These are phyloP conservation scores for Baudoinia panamericana DNA, from an alignment of 495 filamentous ascomycete species.

Conservation along the genomic window DNA sequence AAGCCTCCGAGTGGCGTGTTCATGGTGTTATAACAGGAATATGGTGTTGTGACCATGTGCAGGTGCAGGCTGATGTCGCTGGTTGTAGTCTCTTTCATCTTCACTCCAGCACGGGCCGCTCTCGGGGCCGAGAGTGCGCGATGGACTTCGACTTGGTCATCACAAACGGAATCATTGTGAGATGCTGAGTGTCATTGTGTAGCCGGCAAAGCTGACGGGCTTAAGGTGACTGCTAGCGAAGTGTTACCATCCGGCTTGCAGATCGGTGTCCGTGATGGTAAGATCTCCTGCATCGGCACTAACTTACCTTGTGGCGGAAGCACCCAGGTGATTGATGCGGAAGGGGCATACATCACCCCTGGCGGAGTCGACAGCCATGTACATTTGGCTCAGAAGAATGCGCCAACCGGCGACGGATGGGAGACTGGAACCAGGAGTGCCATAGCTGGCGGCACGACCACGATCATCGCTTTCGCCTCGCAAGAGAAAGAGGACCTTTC, in stretches of 20 bases:
- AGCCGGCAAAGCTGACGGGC: not conserved
- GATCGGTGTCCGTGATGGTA: conserved; percentile 41
- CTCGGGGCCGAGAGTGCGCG: no score
- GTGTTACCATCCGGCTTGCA: conserved; percentile 26
- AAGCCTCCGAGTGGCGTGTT: no score
- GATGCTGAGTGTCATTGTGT: not conserved
- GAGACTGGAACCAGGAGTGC: conserved; percentile 45
- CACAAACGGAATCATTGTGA: conserved; percentile 17
- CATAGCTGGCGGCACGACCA: conserved; percentile 48
- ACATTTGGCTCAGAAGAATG: conserved; percentile 35
- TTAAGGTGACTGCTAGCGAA: conserved; percentile 16
- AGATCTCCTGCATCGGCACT: conserved; percentile 35
- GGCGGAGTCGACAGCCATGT: conserved; percentile 35
- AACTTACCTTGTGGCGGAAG: conserved; percentile 22
- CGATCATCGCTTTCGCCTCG: conserved; percentile 45
- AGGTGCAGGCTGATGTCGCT: no score
- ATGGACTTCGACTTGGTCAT: conserved; percentile 20
- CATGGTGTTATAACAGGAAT: no score
- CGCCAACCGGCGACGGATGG: conserved; percentile 38
- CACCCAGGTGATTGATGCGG: conserved; percentile 35
- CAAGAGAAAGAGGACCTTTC: conserved; percentile 40
- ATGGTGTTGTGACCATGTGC: no score
- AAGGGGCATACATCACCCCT: conserved; percentile 37
- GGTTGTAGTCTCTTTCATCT: no score
- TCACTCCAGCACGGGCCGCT: no score